Evolutionary conservation across 75 land plant species (phyloP), one percentile per base, ranked within the genome.

Genomic region (Pinus tabuliformis): DNA sequence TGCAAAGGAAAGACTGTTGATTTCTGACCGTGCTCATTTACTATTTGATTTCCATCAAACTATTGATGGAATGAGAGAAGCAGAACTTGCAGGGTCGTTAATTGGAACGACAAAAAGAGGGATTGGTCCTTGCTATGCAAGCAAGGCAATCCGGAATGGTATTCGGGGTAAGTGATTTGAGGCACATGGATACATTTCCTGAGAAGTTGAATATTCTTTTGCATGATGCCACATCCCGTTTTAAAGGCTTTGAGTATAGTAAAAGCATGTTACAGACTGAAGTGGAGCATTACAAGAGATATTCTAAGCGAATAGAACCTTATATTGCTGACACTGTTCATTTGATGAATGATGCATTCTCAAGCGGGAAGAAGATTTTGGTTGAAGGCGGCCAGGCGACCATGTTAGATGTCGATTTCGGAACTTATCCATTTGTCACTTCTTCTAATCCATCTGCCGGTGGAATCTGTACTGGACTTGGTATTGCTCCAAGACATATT

Each of bases 341-440:
- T 80, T 59, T 88, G 62, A 83, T 96, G 66, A 83, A 94, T 78
- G 84, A 89, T 7, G 83, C 93, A 21, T 81, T 90, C 58, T 57
- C 70, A 18, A 75, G 86, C 24, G 84, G 89, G 77, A 92, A 92
- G 91, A 95, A 81, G 77, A 86, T 96, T 62, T 82, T 96, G 75
- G 98, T 96, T 65, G 99, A 96, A 85, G 99, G 99, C 76, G 95
- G 99, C 73, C 98, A 94, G 64, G 98, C 99, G 39, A 96, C 98
- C n/a, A 96, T 96, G 99, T 78, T 96, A 68, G 99, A 96, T 80
- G 81, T 96, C 62, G 99, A 96, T 77, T 96, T 96, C 83, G 99
- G 99, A 58, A 96, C 99, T 56, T 96, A 96, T 75, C 99, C 99
- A 11, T 96, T 96, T 83, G 99, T 96, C 17, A 96, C 99, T 74